These are phyloP conservation scores for Oxytropis ochrocephala DNA, from an alignment of 306 rosid species.

Conservation along the genomic window DNA sequence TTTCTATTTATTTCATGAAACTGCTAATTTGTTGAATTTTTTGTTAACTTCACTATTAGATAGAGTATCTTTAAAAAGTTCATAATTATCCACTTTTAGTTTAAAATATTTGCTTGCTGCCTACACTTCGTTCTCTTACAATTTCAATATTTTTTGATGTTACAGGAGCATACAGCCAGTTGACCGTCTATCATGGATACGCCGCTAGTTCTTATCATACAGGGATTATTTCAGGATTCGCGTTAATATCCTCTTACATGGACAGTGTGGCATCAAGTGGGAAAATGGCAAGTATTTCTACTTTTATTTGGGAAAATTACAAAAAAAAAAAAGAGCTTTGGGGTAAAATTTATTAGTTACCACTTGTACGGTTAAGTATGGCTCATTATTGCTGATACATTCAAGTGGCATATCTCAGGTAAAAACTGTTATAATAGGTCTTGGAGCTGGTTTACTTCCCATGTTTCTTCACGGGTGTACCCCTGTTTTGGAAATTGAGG, in stretches of 20 bases:
- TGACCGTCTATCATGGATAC: conserved; percentile 73
- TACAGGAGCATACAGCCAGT: conserved; percentile 47
- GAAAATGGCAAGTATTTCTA: conserved; percentile 48
- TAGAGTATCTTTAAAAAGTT: background rate
- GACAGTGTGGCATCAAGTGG: conserved; percentile 54
- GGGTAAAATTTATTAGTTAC: background rate
- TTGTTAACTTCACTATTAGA: background rate
- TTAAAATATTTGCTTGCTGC: background rate
- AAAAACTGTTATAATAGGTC: conserved; percentile 74
- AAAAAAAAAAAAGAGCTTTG: background rate
- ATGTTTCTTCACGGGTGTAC: conserved; percentile 85
- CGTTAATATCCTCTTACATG: conserved; percentile 67
- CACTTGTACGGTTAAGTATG: background rate
- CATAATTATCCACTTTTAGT: background rate
- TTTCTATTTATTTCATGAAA: background rate
- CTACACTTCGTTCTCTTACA: background rate
- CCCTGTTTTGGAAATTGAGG: conserved; percentile 75
- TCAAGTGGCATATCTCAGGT: conserved; percentile 49
- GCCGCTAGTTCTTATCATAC: conserved; percentile 88
- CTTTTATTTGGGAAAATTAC: conserved; percentile 6
- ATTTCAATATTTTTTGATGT: conserved; percentile 11
- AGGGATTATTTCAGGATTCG: conserved; percentile 85
- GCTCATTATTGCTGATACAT: conserved; percentile 16
- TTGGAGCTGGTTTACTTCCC: conserved; percentile 96
- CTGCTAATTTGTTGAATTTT: background rate